Evolutionary conservation across 1,139 yeast species (phyloP), one percentile per base, ranked within the genome.

Genomic region (Martiniozyma asiatica): DNA sequence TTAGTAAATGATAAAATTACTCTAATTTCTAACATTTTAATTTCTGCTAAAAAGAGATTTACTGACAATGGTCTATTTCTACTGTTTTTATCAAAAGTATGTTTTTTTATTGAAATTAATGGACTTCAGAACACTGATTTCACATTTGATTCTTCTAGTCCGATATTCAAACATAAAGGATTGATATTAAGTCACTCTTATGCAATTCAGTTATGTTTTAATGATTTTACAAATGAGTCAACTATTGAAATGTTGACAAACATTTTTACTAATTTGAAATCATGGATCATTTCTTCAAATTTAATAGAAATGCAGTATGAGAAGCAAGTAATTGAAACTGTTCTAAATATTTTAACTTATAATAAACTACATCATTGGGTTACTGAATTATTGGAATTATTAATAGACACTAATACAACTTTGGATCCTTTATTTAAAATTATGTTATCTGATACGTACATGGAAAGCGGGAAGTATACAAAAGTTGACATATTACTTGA

Each of bases 1-100:
- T 31, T 28, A 13, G 20, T 27, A 8, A 16, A 30, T 3, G 19
- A 33, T 4, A 44, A 36, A 26, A 35, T 40, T 10, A 23, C 33
- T 1, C 10, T 41, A 1, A 37, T 48, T 2, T 40, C 50, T 8
- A 32, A 34, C 5, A 29, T 44, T 7, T 42, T 51, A 11, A 20
- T 48, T 3, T 25, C 31, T 5, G 25, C 31, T 10, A 48, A 47
- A 22, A 36, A 36, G 16, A 34, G 33, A 2, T 16, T 48, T 4
- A 36, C 32, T 14, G 55, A 50, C 27, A 45, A 47, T 11, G 53
- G 54, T 1, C 27, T 49, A 9, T 48, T 51, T 26, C 31, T 48
- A 4, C 47, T 35, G 24, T 45, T 49, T 22, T 36, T 49, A 3
- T 48, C 53, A 1, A 38, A 42, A 4, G 30, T 48, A 1, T 39